Base-by-base conservation (phyloP, 2,329 filamentous ascomycete species). In the Exserohilum rostratum region DNA sequence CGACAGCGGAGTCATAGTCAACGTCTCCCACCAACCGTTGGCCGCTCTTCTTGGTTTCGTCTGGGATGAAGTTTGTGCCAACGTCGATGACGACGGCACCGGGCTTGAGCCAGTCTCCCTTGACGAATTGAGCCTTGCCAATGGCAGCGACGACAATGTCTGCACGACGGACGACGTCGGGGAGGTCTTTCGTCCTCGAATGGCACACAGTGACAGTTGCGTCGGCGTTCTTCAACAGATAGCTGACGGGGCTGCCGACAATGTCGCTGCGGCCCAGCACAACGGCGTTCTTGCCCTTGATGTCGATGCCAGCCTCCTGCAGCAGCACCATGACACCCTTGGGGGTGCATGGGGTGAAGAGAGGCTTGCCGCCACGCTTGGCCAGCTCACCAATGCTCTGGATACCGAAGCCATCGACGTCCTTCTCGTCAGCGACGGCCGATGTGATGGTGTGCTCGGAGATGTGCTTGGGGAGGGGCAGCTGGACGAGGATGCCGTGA, bases 71-170 rank as follows among this genome's bases (percentile, higher is more conserved):
- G 81, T 99, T 99, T 62, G 93, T 99, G 58, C 95, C 95, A 15
- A 99, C 95, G 70, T 99, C 95, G 69, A 99, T 96, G 35, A 99
- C 92, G 5, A 99, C 89, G n/a, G 86, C 91, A 31, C 93, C 95
- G 15, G 90, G 87, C 83, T 98, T 99, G 62, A 99, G 76, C 92
- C 93, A 98, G 57, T 96, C 91, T 62, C 93, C 95, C 79, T 95
- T 93, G 71, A 99, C 88, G 68, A 96, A 96, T 53, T 86, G 85
- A 7, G 93, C 83, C 73, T 91, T 83, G 29, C 95, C 95, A 76
- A 99, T 96, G 53, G 95, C 95, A 27, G 92, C 93, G 48, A 99
- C 86, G 43, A 99, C 82, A 56, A 99, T 87, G 72, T 99, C 95
- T 37, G 95, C 95, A 53, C 83, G 81, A 80, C 90, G 93, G 70